Evolutionary conservation across 148 eudicot genomes (phyloP).

Genomic region (Silene conica): DNA sequence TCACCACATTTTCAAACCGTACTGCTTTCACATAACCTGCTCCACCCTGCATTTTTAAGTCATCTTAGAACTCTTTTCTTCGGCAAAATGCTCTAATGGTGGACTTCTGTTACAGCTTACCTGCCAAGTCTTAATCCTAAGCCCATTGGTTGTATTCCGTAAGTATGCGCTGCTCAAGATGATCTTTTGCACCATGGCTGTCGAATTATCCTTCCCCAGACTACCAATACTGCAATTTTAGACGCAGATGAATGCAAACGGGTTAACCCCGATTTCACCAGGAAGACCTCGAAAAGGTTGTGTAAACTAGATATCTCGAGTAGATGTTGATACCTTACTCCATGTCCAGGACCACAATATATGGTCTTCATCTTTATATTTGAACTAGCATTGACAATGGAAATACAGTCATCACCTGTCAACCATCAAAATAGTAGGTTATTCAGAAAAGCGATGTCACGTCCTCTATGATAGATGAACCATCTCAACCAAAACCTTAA

Average conservation of each 20-base stretch:
- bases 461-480: no score
- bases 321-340: slow-evolving; percentile 50
- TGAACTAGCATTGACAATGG: slow-evolving; percentile 85
- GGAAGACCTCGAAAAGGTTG: background rate
- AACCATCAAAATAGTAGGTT: slow-evolving; percentile 12
- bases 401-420: slow-evolving; percentile 92
- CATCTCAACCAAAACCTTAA: no score
- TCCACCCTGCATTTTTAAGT: slow-evolving; percentile 64
- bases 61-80: background rate
- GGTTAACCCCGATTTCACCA: slow-evolving; percentile 4
- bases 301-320: background rate
- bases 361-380: slow-evolving; percentile 90
- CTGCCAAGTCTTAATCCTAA: slow-evolving; percentile 95
- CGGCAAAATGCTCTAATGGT: background rate
- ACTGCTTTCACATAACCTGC: slow-evolving; percentile 70
- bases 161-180: slow-evolving; percentile 66
- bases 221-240: slow-evolving; percentile 77
- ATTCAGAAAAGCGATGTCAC: slow-evolving; percentile 2
- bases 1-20: slow-evolving; percentile 71
- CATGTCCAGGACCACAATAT: slow-evolving; percentile 96
- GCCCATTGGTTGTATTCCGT: slow-evolving; percentile 71
- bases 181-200: slow-evolving; percentile 64
- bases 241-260: background rate
- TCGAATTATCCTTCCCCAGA: slow-evolving; percentile 80
- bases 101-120: slow-evolving; percentile 26